Evolutionary conservation across 2,329 filamentous ascomycete genomes (phyloP).

Genomic region (Penicillium sclerotiorum): DNA sequence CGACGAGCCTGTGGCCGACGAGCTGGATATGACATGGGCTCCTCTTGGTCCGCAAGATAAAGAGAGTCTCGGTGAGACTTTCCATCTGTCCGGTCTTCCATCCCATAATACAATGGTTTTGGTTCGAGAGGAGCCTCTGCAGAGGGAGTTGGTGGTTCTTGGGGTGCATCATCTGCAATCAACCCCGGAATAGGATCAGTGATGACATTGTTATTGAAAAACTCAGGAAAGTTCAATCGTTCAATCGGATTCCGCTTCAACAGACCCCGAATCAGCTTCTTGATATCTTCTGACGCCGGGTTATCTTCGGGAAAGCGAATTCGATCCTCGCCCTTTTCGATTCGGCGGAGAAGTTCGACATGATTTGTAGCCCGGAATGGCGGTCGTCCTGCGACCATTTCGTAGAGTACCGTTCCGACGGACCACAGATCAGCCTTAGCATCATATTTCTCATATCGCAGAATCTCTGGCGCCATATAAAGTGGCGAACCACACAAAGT

Average conservation of each 20-base stretch:
- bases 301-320: constrained; percentile 80
- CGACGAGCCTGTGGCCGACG: constrained; percentile 44
- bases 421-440: constrained; percentile 98
- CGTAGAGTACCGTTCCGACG: constrained; percentile 90
- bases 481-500: constrained; percentile 94
- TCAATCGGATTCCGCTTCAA: constrained; percentile 85
- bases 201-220: constrained; percentile 77
- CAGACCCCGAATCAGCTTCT: constrained; percentile 75
- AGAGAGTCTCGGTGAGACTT: constrained; percentile 28
- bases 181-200: constrained; percentile 76
- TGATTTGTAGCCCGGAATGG: constrained; percentile 93
- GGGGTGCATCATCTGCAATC: constrained; percentile 71
- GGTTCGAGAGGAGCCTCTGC: constrained; percentile 14
- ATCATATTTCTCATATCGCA: constrained; percentile 96
- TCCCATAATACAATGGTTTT: constrained; percentile 6
- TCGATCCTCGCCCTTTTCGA: constrained; percentile 82
- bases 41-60: constrained; percentile 24
- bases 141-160: constrained; percentile 20
- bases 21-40: constrained; percentile 24
- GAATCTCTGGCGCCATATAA: constrained; percentile 98
- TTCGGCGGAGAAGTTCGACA: constrained; percentile 88
- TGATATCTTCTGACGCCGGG: constrained; percentile 73
- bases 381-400: constrained; percentile 89
- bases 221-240: constrained; percentile 80
- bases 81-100: constrained; percentile 24